These are phyloP conservation scores for Ustilago cynodontis DNA, from an alignment of 1,284 basidiomycete species.

Conservation along the genomic window DNA sequence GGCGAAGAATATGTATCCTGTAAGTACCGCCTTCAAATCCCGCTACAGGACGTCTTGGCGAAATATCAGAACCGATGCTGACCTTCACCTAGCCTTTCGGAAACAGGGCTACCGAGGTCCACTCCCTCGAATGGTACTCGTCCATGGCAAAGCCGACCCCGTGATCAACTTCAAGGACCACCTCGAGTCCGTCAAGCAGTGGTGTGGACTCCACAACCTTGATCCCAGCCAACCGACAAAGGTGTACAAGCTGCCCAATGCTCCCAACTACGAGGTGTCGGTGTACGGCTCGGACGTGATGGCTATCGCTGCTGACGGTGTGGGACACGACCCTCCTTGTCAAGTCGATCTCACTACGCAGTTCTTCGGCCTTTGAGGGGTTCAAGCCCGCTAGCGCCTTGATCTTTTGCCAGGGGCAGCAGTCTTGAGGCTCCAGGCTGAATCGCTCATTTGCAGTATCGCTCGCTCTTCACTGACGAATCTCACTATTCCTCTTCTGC, in stretches of 20 bases:
- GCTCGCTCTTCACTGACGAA: too few relatives aligned
- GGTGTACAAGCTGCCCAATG: constrained; percentile 8
- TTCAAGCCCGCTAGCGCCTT: too few relatives aligned
- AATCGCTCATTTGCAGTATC: too few relatives aligned
- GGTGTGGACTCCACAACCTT: constrained; percentile 18
- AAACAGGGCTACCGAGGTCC: constrained; percentile 14
- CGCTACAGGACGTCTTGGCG: neutral
- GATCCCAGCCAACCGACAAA: constrained; percentile 15
- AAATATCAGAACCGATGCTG: too few relatives aligned
- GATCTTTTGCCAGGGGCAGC: too few relatives aligned
- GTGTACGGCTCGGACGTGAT: constrained; percentile 20
- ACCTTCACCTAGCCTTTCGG: too few relatives aligned
- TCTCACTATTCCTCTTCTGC: too few relatives aligned
- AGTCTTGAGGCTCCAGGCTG: too few relatives aligned
- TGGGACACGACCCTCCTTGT: constrained; percentile 25
- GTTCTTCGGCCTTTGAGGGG: constrained; percentile 24
- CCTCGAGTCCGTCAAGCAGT: constrained; percentile 27
- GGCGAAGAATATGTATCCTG: constrained; percentile 23
- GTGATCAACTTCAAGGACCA: constrained; percentile 32
- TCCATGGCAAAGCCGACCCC: constrained; percentile 24
- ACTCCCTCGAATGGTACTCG: constrained; percentile 23
- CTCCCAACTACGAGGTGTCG: constrained; percentile 25
- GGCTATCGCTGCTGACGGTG: constrained; percentile 26
- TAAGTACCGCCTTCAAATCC: neutral
- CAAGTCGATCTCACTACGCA: constrained; percentile 17